phyloP scores from a whole-genome alignment of 163 green algal species.

The Scenedesmus sp. region DNA sequence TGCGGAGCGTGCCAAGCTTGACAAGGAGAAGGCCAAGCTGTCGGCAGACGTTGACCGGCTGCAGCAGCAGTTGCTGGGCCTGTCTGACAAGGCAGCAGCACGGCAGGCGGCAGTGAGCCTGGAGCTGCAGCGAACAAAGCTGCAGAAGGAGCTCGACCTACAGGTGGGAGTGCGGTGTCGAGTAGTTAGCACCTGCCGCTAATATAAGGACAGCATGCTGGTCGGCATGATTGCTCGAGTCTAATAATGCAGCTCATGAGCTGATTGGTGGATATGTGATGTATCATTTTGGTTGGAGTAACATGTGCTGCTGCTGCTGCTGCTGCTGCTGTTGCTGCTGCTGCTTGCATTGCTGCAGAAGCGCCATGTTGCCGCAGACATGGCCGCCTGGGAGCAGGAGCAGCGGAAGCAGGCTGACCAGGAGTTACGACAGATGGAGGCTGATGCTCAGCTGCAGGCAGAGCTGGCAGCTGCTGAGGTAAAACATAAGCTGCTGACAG shows the following conservation, averaged over 20 bases:
- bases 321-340: not conserved
- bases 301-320: not conserved
- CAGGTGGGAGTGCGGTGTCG: conserved; percentile 47
- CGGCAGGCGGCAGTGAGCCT: conserved; percentile 27
- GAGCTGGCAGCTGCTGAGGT: not conserved
- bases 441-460: not conserved
- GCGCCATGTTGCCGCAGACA: conserved; percentile 7
- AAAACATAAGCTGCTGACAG: conserved; percentile 9
- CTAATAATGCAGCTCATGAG: not conserved
- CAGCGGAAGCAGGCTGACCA: conserved; percentile 24
- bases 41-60: conserved; percentile 34
- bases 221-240: not conserved
- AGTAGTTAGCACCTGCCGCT: not conserved
- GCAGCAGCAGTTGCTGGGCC: conserved; percentile 27
- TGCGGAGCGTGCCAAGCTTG: conserved; percentile 18
- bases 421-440: conserved; percentile 49
- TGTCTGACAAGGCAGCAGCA: conserved; percentile 41
- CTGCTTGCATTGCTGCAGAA: not conserved
- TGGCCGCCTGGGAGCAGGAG: conserved; percentile 50
- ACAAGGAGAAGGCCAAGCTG: conserved; percentile 44
- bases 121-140: conserved; percentile 51
- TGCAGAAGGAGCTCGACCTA: conserved; percentile 57
- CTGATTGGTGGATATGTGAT: too few species aligned
- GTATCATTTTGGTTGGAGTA: too few species aligned
- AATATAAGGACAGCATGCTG: not conserved